Evolutionary conservation across 2,329 filamentous ascomycete species (phyloP).

Genomic region (Epichloe typhina): DNA sequence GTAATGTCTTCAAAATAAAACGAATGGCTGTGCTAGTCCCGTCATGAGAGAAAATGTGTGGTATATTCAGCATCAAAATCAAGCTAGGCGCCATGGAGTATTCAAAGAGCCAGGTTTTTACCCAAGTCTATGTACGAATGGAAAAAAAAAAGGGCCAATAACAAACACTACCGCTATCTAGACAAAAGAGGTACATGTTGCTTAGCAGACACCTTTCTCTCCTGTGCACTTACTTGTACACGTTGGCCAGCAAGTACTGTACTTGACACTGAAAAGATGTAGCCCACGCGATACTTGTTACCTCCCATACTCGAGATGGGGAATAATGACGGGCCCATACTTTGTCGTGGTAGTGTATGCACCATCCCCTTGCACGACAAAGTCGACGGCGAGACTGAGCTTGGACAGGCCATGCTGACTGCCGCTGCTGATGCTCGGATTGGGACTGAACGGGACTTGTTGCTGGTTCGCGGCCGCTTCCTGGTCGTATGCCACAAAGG

Average conservation of each 20-base stretch:
- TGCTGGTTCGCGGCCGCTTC: slow-evolving; percentile 41
- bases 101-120: not conserved
- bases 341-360: slow-evolving; percentile 74
- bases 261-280: too few species aligned
- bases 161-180: not conserved
- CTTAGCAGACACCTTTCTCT: not conserved
- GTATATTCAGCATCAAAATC: too few species aligned
- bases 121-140: not conserved
- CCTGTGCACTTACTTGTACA: too few species aligned
- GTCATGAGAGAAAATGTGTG: too few species aligned
- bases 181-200: not conserved
- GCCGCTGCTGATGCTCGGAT: slow-evolving; percentile 20
- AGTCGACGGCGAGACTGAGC: slow-evolving; percentile 85
- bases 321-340: slow-evolving; percentile 92
- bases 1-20: too few species aligned
- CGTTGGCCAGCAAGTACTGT: too few species aligned
- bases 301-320: slow-evolving; percentile 62
- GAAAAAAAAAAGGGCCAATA: too few species aligned
- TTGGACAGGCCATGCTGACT: slow-evolving; percentile 40
- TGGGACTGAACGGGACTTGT: slow-evolving; percentile 25
- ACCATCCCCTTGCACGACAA: slow-evolving; percentile 89
- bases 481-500: slow-evolving; percentile 88
- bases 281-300: slow-evolving; percentile 7
- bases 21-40: too few species aligned
- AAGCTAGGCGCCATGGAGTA: not conserved